Evolutionary conservation across 306 rosid species (phyloP).

Genomic region (Ammopiptanthus mongolicus): DNA sequence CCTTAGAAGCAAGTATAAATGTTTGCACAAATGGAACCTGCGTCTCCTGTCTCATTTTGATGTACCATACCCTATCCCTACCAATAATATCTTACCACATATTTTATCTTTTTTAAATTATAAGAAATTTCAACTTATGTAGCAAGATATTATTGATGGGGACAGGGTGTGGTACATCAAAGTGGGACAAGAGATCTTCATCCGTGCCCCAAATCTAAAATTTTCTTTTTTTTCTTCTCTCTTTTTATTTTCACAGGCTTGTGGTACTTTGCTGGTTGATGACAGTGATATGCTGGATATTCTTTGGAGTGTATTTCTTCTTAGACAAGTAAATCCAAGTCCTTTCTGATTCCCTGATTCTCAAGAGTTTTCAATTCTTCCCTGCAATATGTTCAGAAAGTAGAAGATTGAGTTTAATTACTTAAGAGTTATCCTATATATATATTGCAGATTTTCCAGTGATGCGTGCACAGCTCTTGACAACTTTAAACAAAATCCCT

Average conservation of each 20-base stretch:
- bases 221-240: neutral
- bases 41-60: no score
- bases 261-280: constrained; percentile 59
- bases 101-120: no score
- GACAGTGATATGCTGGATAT: constrained; percentile 69
- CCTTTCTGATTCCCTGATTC: neutral
- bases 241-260: constrained; percentile 42
- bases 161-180: no score
- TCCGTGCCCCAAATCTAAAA: neutral
- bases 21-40: neutral
- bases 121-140: no score
- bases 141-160: no score
- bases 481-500: constrained; percentile 65
- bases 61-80: no score
- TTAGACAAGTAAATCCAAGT: constrained; percentile 47
- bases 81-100: no score
- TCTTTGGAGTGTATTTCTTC: constrained; percentile 73
- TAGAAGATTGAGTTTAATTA: neutral
- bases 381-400: neutral
- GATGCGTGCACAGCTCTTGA: constrained; percentile 76
- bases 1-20: neutral
- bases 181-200: no score
- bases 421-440: neutral
- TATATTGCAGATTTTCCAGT: constrained; percentile 58
- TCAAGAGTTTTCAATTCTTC: neutral